Base-by-base conservation (phyloP, 352 stramenopile species). In the Peronospora farinosa region DNA sequence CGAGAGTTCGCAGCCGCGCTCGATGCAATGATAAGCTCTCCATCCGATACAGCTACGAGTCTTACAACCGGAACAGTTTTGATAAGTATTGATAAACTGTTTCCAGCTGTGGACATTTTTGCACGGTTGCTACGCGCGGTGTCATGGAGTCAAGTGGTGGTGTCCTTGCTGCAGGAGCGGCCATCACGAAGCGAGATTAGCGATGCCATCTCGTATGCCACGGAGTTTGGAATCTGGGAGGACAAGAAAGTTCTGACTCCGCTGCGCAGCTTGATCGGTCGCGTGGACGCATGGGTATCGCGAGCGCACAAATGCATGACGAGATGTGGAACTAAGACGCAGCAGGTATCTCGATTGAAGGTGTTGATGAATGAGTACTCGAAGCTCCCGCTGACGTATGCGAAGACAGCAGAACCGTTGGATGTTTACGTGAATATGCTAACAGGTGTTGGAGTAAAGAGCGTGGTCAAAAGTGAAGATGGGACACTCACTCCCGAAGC, bases 351-450 rank as follows among this genome's bases (percentile, higher is more conserved):
- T 2, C 69, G 78, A 2, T 50, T 92, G 37, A 89, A 91, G 42
- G 46, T 71, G 21, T 56, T 93, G 11, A 60, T 93, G 60, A 95
- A 93, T 53, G 84, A 95, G 48, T 95, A 95, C 63, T 86, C 81
- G 25, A 95, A 95, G 59, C 71, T 95, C 11, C 84, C 84, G 12
- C 50, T 95, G 16, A 91, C 84, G 10, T 91, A 66, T 40, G 43
- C 50, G 8, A 47, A 67, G n/a, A 58, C 60, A 2, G 61, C 63
- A 36, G 45, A 60, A 15, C 63, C 61, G 8, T 59, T 87, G 25
- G 49, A 79, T 43, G 46, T 40, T 3, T 80, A 77, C 10, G 41
- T 75, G 8, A 65, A 69, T n/a, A 13, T 65, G 33, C 43, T 70
- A 21, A 41, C 42, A n/a, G 56, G 60, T 4, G 36, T 23, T 42